phyloP scores from a whole-genome alignment of 768 basidiomycete genomes.

The Termitomyces sp. region DNA sequence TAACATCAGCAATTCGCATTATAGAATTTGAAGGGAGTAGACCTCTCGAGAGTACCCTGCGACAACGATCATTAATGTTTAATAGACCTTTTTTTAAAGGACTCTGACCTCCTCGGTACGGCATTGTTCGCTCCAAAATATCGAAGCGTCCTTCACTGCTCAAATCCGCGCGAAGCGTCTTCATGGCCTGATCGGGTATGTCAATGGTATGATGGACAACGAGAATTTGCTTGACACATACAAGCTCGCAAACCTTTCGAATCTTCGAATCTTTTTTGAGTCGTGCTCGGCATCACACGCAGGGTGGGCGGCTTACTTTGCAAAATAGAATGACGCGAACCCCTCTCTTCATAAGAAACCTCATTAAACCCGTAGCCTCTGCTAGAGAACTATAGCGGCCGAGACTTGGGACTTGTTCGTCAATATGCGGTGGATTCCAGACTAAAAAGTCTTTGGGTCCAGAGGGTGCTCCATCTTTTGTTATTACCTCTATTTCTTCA shows the following conservation, averaged over 20 bases:
- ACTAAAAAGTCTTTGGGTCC: constrained; percentile 76
- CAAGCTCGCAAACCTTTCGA: constrained; percentile 78
- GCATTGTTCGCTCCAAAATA: constrained; percentile 68
- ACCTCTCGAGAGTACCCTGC: constrained; percentile 74
- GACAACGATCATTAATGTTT: not conserved
- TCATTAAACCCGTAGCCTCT: constrained; percentile 71
- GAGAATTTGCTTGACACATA: constrained; percentile 23
- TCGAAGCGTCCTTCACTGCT: constrained; percentile 73
- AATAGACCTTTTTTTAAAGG: not conserved
- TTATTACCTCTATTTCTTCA: constrained; percentile 60
- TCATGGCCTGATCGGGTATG: constrained; percentile 61
- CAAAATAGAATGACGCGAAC: constrained; percentile 85
- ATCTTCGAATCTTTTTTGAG: constrained; percentile 38
- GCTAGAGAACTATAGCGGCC: constrained; percentile 54
- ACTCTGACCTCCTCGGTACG: constrained; percentile 72
- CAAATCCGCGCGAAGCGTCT: constrained; percentile 63
- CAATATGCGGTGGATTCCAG: constrained; percentile 66
- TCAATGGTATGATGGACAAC: not conserved
- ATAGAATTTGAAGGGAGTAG: not conserved
- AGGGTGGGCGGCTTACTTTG: constrained; percentile 43
- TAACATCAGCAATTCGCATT: not conserved
- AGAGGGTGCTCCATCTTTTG: constrained; percentile 77
- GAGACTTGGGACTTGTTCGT: constrained; percentile 45
- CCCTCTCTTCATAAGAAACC: constrained; percentile 77
- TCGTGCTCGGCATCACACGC: not conserved